phyloP scores from a whole-genome alignment of 345 rosid genomes.

The Isatis tinctoria region DNA sequence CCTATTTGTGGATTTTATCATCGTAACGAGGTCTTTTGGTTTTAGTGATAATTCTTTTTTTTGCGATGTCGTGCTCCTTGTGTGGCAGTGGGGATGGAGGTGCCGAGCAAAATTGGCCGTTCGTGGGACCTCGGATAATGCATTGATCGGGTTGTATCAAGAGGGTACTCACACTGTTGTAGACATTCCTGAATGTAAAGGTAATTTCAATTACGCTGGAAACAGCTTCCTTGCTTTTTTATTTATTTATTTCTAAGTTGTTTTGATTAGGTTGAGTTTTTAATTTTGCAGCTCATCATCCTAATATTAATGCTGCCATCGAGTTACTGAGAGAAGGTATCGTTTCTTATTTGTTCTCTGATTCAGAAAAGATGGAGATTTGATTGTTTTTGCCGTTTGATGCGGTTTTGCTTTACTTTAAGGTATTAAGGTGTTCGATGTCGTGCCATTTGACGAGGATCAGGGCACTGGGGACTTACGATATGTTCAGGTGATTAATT shows the following conservation, averaged over 20 bases:
- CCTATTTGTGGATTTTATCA: neutral
- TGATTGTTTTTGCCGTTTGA: neutral
- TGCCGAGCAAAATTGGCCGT: slow-evolving; percentile 89
- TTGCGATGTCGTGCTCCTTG: slow-evolving; percentile 8
- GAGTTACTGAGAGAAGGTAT: slow-evolving; percentile 76
- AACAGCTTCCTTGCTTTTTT: neutral
- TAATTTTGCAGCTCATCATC: slow-evolving; percentile 76
- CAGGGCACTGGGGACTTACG: slow-evolving; percentile 77
- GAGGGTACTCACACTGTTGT: slow-evolving; percentile 85
- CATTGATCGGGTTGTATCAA: slow-evolving; percentile 79
- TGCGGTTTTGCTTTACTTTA: neutral
- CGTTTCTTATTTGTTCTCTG: neutral
- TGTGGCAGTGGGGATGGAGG: slow-evolving; percentile 83
- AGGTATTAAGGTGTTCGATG: slow-evolving; percentile 66
- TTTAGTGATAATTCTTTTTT: neutral
- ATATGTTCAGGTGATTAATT: slow-evolving; percentile 74
- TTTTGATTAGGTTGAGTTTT: neutral
- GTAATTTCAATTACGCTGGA: slow-evolving; percentile 28
- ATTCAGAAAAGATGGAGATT: neutral
- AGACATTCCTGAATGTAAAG: slow-evolving; percentile 83
- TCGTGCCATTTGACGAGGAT: slow-evolving; percentile 83
- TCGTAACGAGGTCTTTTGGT: neutral
- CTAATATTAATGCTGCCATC: slow-evolving; percentile 76
- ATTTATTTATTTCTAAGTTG: neutral
- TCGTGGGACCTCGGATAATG: slow-evolving; percentile 65